A percentile compares a stretch with the other conserved stretches of the same genome.
phyloP scores from a whole-genome alignment of 2,329 filamentous ascomycete genomes.

The Pestalotiopsis sp. region DNA sequence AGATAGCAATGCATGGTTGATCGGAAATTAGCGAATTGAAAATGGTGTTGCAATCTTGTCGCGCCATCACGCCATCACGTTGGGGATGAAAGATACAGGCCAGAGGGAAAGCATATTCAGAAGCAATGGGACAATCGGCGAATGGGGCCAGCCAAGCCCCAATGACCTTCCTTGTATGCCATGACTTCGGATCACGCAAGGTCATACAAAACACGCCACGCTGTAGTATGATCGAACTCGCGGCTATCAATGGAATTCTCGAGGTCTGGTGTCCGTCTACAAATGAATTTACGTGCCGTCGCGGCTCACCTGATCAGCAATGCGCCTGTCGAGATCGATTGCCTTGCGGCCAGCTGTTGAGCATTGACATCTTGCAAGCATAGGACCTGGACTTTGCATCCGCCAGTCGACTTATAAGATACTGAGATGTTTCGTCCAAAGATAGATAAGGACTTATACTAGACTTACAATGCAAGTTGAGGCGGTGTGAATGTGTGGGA shows the following conservation, averaged over 20 bases:
- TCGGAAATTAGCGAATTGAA: background rate
- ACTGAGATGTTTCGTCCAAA: too few species aligned
- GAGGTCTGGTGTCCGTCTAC: background rate
- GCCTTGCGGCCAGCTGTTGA: background rate
- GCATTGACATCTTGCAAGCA: background rate
- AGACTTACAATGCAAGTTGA: too few species aligned
- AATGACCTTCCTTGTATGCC: background rate
- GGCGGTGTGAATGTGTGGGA: background rate
- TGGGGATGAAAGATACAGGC: background rate
- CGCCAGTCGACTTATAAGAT: too few species aligned
- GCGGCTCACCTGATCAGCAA: background rate
- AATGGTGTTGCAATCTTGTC: background rate
- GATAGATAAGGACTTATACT: too few species aligned
- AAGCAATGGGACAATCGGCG: background rate
- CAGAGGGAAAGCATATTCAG: background rate
- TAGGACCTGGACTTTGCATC: background rate
- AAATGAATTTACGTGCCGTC: background rate
- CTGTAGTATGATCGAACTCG: background rate
- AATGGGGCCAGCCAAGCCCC: background rate
- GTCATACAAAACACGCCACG: background rate
- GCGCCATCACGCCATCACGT: background rate
- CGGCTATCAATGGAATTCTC: background rate
- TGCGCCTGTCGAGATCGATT: background rate
- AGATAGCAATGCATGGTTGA: background rate
- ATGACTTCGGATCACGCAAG: background rate